Percentiles rank a stretch among this genome's conserved stretches.
These are phyloP conservation scores for Sporobolus alterniflorus DNA, from an alignment of 202 grass and related monocot species.

Conservation along the genomic window DNA sequence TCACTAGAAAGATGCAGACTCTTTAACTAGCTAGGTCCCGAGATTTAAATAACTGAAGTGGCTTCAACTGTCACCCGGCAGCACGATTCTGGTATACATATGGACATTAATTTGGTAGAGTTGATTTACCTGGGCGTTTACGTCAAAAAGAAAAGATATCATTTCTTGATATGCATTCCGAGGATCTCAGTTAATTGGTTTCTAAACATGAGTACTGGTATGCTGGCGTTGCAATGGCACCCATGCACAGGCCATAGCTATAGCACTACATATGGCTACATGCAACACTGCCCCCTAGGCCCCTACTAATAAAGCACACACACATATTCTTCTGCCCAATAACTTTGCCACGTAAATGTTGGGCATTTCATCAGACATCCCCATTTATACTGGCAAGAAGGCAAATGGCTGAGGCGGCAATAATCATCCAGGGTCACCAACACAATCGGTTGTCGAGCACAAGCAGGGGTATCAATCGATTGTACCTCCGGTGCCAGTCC, in stretches of 20 bases:
- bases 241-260: too few species aligned
- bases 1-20: not conserved
- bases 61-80: not conserved
- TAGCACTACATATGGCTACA: not conserved
- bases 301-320: too few species aligned
- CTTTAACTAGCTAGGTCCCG: not conserved
- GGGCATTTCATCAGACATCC: not conserved
- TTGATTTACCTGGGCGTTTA: not conserved
- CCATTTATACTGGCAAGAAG: too few species aligned
- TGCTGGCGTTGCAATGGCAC: too few species aligned
- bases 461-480: not conserved
- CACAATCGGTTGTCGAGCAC: too few species aligned
- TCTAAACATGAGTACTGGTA: not conserved
- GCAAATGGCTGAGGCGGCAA: too few species aligned
- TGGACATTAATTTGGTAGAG: not conserved
- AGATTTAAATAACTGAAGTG: not conserved
- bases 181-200: not conserved
- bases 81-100: not conserved
- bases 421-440: not conserved
- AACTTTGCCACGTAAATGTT: not conserved
- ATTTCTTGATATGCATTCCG: not conserved
- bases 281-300: not conserved
- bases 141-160: not conserved
- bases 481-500: conserved; percentile 80
- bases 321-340: not conserved